Evolutionary conservation across 352 stramenopile genomes (phyloP), one percentile per base, ranked within the genome.

Genomic region (Saprolegnia parasitica): DNA sequence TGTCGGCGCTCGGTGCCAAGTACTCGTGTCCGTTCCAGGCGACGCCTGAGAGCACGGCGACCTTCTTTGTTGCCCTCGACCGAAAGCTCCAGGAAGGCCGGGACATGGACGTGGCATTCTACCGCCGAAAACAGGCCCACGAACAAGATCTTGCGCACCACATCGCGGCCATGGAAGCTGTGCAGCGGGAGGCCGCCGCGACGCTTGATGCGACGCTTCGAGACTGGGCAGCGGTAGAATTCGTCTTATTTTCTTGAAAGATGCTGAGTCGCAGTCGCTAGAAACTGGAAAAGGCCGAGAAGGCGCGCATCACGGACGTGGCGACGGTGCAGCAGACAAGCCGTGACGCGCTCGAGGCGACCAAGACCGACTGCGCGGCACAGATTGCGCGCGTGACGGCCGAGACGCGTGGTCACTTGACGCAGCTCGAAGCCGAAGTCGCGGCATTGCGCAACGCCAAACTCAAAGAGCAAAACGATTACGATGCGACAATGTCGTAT

Each of bases 401-500:
- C 21, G 32, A 52, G 35, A 70, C 26, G 4, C 21, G 21, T 15
- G 10, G 6, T 29, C 42, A 61, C 18, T 21, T 70, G n/a, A 46
- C 62, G 0, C 13, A 52, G 8, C 39, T 70, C 13, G 23, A 58
- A 46, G 20, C 18, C 11, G 63, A 70, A n/a, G 11, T 70, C 20
- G 46, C 46, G 5, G 35, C 54, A 13, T 16, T 47, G 9, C 49
- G 54, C 16, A 20, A 15, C 6, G 52, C 55, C 1, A 70, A 70
- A 21, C 15, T 70, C n/a, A 70, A 70, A 37, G 63, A 70, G 45
- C 63, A 70, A 23, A 46, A 11, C n/a, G 54, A 70, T 4, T 70
- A 70, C 54, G 63, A 70, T 32, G 63, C 63, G 20, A 70, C 47
- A 3, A 70, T 70, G 50, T 26, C 62, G 32, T 45, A 35, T 10